These are phyloP conservation scores for Medicago ruthenica DNA, from an alignment of 306 rosid genomes.

Conservation along the genomic window DNA sequence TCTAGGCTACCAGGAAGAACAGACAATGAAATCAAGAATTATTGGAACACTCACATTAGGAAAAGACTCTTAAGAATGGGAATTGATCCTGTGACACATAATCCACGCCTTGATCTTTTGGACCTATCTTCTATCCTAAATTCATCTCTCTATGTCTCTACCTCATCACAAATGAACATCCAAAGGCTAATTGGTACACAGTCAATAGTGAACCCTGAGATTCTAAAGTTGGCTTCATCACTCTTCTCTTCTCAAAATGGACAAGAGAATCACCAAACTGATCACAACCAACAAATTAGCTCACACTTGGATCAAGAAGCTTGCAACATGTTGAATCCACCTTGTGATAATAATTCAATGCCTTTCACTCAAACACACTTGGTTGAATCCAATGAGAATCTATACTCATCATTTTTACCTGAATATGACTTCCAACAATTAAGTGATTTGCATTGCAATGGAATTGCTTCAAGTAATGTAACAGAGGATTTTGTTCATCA, in stretches of 20 bases:
- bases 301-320: constrained; percentile 14
- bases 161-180: constrained; percentile 54
- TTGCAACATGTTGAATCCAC: neutral
- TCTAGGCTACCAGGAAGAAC: constrained; percentile 87
- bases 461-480: constrained; percentile 33
- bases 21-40: constrained; percentile 89
- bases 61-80: constrained; percentile 92
- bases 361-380: constrained; percentile 31
- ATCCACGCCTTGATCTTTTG: constrained; percentile 76
- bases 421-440: constrained; percentile 49
- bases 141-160: constrained; percentile 54
- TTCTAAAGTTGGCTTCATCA: constrained; percentile 71
- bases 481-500: constrained; percentile 41
- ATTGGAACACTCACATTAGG: constrained; percentile 92
- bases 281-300: constrained; percentile 34
- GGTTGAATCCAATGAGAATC: constrained; percentile 47
- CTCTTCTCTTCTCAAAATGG: constrained; percentile 49
- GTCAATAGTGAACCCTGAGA: constrained; percentile 62
- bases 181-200: constrained; percentile 57
- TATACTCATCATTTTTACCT: constrained; percentile 45
- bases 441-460: constrained; percentile 50
- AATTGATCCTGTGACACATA: constrained; percentile 90
- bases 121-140: constrained; percentile 71
- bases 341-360: constrained; percentile 24
- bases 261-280: constrained; percentile 36